phyloP scores from a whole-genome alignment of 1,284 basidiomycete genomes.

The Rhodotorula sp. region DNA sequence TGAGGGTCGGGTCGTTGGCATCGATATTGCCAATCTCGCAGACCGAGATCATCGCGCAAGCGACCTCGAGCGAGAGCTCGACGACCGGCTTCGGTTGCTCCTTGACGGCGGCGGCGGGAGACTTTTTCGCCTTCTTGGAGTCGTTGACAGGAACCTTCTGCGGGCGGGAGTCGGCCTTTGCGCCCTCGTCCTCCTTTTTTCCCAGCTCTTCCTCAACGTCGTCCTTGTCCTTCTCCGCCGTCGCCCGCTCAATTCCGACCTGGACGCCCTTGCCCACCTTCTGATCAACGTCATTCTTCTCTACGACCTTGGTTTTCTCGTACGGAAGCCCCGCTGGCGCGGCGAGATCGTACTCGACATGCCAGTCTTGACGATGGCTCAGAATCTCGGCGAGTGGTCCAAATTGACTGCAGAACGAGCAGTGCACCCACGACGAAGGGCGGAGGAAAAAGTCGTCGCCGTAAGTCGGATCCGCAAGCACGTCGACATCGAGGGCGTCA shows the following conservation, averaged over 20 bases:
- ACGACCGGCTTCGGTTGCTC: not conserved
- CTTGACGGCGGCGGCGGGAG: no score
- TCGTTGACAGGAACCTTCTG: no score
- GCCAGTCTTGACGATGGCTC: not conserved
- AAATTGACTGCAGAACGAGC: not conserved
- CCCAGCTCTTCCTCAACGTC: no score
- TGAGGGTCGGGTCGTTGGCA: not conserved
- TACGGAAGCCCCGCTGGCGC: no score
- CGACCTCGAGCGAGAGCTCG: slow-evolving; percentile 1
- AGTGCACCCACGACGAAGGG: slow-evolving; percentile 12
- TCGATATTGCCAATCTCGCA: slow-evolving; percentile 1
- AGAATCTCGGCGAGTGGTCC: not conserved
- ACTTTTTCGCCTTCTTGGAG: no score
- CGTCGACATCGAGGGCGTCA: not conserved
- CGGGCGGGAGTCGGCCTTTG: no score
- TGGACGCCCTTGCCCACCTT: no score
- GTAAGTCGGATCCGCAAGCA: not conserved
- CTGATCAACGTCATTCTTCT: no score
- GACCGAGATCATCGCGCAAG: not conserved
- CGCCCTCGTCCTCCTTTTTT: no score
- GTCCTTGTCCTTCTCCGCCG: no score
- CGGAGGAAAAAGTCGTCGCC: slow-evolving; percentile 12
- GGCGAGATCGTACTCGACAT: not conserved
- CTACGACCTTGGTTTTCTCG: no score
- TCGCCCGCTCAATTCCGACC: no score